A percentile compares a stretch with the other conserved stretches of the same genome.
These are phyloP conservation scores for Neurospora tetraspora DNA, from an alignment of 495 filamentous ascomycete genomes.

Conservation along the genomic window DNA sequence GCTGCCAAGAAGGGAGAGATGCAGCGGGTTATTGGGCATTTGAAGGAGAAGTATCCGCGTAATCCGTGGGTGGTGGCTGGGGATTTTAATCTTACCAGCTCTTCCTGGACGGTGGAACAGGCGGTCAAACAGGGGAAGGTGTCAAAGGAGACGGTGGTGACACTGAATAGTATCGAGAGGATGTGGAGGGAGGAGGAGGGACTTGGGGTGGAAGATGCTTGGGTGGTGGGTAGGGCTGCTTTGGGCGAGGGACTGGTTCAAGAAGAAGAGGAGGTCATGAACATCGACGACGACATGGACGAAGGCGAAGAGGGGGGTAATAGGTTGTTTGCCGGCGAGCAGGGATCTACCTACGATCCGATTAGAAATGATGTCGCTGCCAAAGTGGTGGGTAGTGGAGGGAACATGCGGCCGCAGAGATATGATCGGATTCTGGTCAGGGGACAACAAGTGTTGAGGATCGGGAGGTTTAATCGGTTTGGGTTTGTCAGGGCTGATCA, in stretches of 20 bases:
- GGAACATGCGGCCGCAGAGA: constrained; percentile 42
- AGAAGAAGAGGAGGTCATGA: neutral
- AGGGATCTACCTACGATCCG: constrained; percentile 49
- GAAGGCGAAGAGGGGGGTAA: constrained; percentile 4
- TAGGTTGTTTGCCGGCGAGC: constrained; percentile 36
- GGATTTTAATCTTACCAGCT: constrained; percentile 49
- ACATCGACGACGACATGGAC: constrained; percentile 4
- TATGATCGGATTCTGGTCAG: constrained; percentile 47
- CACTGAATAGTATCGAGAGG: constrained; percentile 24
- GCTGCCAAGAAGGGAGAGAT: constrained; percentile 40
- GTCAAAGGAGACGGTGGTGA: constrained; percentile 22
- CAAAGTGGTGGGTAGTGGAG: constrained; percentile 26
- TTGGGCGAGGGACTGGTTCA: constrained; percentile 12
- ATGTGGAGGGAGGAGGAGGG: constrained; percentile 14
- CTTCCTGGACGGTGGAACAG: constrained; percentile 35
- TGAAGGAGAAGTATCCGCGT: constrained; percentile 21
- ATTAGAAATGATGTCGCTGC: constrained; percentile 39
- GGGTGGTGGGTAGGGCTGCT: constrained; percentile 26
- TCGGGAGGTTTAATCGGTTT: constrained; percentile 37
- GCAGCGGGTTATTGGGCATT: constrained; percentile 29
- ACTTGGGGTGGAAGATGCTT: constrained; percentile 31
- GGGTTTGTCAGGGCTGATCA: constrained; percentile 23
- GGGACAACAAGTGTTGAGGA: constrained; percentile 24
- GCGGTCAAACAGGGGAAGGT: constrained; percentile 37
- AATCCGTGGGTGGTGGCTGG: constrained; percentile 45